Conservation (phyloP, 139 green algal genomes). For the Ulvella scutata region DNA sequence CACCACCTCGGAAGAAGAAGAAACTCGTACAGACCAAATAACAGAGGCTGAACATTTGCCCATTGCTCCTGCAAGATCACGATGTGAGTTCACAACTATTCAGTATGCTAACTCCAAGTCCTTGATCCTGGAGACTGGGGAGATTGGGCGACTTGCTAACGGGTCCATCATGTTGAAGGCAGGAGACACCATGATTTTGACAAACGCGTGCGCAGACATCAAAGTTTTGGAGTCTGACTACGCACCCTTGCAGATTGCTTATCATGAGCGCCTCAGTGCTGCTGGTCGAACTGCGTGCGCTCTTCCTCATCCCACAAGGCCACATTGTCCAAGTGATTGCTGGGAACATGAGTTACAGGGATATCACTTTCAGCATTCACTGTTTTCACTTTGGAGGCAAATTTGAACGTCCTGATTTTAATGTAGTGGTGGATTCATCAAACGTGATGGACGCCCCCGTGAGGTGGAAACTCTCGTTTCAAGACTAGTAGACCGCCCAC, state of each 20-base stretch:
- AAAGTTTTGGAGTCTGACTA: background rate
- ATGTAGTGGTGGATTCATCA: conserved; percentile 70
- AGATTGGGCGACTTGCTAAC: conserved; percentile 85
- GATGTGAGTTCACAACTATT: too few relatives aligned
- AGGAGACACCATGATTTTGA: conserved; percentile 70
- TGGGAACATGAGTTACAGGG: too few relatives aligned
- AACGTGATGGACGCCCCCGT: conserved; percentile 70
- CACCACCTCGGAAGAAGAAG: too few relatives aligned
- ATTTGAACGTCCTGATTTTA: conserved; percentile 2
- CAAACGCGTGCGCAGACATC: background rate
- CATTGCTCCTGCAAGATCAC: too few relatives aligned
- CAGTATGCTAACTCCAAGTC: background rate
- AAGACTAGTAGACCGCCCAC: conserved; percentile 80
- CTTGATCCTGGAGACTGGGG: conserved; percentile 78
- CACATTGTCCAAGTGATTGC: too few relatives aligned
- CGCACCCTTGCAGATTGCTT: background rate
- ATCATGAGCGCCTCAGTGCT: conserved; percentile 77
- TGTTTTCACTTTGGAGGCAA: conserved; percentile 4
- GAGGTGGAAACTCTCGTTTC: conserved; percentile 77
- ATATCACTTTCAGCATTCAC: too few relatives aligned
- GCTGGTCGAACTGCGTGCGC: conserved; percentile 64
- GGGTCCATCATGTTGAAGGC: conserved; percentile 69
- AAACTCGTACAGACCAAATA: too few relatives aligned
- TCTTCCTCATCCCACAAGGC: background rate
- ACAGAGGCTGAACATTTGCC: too few relatives aligned